Evolutionary conservation across 2,329 filamentous ascomycete genomes (phyloP), one percentile per base, ranked within the genome.

Genomic region (Talaromyces verruculosus): DNA sequence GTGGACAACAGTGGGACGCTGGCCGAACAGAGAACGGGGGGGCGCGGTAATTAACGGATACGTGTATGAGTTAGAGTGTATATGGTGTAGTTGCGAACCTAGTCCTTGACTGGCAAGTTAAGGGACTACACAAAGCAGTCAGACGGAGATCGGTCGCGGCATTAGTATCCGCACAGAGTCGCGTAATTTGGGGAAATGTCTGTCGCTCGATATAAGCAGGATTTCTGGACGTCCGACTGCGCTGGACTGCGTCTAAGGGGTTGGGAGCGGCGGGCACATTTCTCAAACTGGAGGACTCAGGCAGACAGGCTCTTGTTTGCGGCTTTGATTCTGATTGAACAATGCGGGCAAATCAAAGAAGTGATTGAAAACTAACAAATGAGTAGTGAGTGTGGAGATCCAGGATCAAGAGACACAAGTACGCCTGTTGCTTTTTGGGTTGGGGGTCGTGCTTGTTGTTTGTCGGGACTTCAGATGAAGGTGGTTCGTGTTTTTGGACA

Each of bases 1-100:
- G 64, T 61, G 58, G 47, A 49, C 43, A 33, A 57, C 41, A 33
- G 61, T 58, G 39, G 51, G 51, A 64, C 51, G 19, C 22, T 37
- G 37, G 30, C 22, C 39, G 28, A 30, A 25, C 25, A 37, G 30
- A 57, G 41, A 64, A 28, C 39, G 53, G 62, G 61, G 47, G 49
- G 47, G 61, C 37, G 61, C 61, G 61, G 61, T 63, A 63, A 64
- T 47, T 45, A 64, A 57, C 51, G 41, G 49, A 19, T 60, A 60
- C 37, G 60, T 43, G 35, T 22, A 57, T 28, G 35, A 43, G 17
- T 39, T 43, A 45, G 35, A 45, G 4, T 35, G 37, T 43, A 11
- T 55, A 37, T 55, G 39, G 39, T 37, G 37, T 45, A 37, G 57
- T 41, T 59, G 51, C 30, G 30, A 55, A 55, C n/a, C 51, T 55